Evolutionary conservation across 139 green algal species (phyloP).

Genomic region (Coelastrella sp.): DNA sequence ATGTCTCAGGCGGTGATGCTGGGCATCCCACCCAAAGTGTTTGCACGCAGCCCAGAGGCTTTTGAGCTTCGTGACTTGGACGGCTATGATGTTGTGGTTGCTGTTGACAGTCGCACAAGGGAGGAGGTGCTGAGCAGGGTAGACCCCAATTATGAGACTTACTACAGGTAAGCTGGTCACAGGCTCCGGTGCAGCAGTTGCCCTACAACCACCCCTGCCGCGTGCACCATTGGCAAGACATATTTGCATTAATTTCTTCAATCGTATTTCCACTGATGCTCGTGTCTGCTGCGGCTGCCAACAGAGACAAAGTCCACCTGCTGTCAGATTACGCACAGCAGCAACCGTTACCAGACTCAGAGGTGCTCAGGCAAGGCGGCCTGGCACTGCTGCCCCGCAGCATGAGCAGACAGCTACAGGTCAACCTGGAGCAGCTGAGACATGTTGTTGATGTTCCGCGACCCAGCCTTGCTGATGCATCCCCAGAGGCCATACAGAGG

Average conservation of each 20-base stretch:
- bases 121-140: conserved; percentile 35
- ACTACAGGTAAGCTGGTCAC: conserved; percentile 33
- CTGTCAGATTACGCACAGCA: conserved; percentile 47
- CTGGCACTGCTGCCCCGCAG: conserved; percentile 46
- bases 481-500: not conserved
- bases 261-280: not conserved
- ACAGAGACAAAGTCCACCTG: conserved; percentile 39
- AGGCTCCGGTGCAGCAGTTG: not conserved
- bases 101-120: conserved; percentile 39
- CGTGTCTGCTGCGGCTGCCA: not conserved
- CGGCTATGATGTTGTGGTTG: conserved; percentile 51
- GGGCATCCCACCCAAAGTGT: conserved; percentile 52
- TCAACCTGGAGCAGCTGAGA: conserved; percentile 17
- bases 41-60: conserved; percentile 36
- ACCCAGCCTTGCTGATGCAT: conserved; percentile 23
- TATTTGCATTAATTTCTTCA: no score
- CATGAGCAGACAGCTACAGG: conserved; percentile 27
- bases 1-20: conserved; percentile 19
- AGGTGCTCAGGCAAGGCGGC: conserved; percentile 43
- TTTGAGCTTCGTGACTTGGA: conserved; percentile 59
- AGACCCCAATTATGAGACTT: conserved; percentile 4
- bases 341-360: conserved; percentile 22
- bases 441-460: conserved; percentile 25
- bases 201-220: not conserved
- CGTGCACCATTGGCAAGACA: not conserved